Evolutionary conservation across 495 filamentous ascomycete genomes (phyloP), one percentile per base, ranked within the genome.

Genomic region (Podospora pseudoanserina): DNA sequence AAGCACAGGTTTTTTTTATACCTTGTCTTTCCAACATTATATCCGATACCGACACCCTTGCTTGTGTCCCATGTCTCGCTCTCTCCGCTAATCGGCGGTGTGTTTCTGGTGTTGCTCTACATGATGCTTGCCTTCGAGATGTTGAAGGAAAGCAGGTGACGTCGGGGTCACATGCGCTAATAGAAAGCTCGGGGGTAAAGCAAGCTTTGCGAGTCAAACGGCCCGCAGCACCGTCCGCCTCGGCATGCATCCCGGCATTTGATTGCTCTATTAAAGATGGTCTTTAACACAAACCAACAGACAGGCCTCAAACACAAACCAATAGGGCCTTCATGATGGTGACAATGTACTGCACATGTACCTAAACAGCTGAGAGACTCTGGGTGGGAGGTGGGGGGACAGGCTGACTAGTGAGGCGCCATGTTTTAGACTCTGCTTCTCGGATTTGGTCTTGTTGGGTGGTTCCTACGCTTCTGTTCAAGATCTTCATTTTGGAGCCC

Each of bases 161-260:
- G 65, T 63, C 59, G 59, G 30, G 30, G 30, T 20, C 23, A 60
- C 18, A 56, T 60, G 60, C 27, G 18, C n/a, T 49, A 49, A 13
- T 3, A 49, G 39, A 44, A 62, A 67, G 32, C 65, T 67, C 62
- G 60, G 53, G 53, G 44, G 19, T 5, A 27, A 55, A 49, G 61
- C 67, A 68, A 68, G 67, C 67, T 65, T 68, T 30, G 56, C 30
- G 57, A n/a, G 56, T 67, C 26, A n/a, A 5, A 18, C 19, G 20
- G 18, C 23, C 20, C 7, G 18, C 53, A 63, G 34, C 59, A 60
- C 59, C 60, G 39, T 55, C 65, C 34, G 55, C 9, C 57, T 61
- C 30, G 61, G 64, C 23, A 49, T 49, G 39, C 39, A 58, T 7
- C 64, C 59, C 59, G 64, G 64, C 64, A 58, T 34, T 58, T 13